These are phyloP conservation scores for Zizania latifolia DNA, from an alignment of 176 grass and related monocot genomes.

Conservation along the genomic window DNA sequence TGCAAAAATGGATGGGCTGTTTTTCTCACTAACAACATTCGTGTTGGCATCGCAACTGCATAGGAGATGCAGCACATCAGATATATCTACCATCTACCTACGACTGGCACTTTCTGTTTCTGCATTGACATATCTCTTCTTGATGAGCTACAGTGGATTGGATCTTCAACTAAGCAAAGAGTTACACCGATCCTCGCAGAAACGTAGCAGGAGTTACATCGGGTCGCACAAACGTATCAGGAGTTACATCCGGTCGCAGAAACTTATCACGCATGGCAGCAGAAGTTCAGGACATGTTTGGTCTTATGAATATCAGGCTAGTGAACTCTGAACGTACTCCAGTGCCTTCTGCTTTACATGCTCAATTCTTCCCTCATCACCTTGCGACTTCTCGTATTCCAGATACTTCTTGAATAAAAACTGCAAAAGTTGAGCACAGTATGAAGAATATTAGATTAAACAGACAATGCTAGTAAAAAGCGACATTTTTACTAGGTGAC, in stretches of 20 bases:
- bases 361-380: slow-evolving; percentile 48
- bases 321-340: slow-evolving; percentile 67
- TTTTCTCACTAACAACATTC: neutral
- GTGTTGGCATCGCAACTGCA: neutral
- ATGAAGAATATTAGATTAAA: neutral
- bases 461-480: neutral
- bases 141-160: neutral
- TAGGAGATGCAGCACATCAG: neutral
- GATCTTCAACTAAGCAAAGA: neutral
- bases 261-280: neutral
- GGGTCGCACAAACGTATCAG: neutral
- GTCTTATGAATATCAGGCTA: neutral
- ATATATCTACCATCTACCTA: neutral
- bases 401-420: slow-evolving; percentile 96
- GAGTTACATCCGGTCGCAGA: neutral
- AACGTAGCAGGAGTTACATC: neutral
- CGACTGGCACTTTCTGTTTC: neutral
- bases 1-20: neutral
- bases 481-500: neutral
- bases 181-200: neutral
- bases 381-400: slow-evolving; percentile 55
- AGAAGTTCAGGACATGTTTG: neutral
- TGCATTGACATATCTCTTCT: neutral
- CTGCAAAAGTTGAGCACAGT: slow-evolving; percentile 30
- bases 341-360: slow-evolving; percentile 75